Evolutionary conservation across 2,329 filamentous ascomycete species (phyloP), one percentile per base, ranked within the genome.

Genomic region (Pseudogymnoascus pannorum): DNA sequence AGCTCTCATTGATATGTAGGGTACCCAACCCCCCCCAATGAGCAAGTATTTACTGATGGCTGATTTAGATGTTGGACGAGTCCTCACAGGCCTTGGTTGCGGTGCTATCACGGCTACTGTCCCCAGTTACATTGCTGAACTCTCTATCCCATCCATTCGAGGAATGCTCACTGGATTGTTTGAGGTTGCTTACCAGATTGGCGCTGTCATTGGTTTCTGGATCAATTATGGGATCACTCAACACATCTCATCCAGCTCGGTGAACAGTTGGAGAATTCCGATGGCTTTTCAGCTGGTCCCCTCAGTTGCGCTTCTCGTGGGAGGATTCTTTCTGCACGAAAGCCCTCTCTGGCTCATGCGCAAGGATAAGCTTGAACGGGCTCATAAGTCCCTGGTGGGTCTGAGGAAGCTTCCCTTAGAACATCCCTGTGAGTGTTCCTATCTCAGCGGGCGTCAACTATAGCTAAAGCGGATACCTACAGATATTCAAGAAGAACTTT

Each of bases 321-420:
- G 85, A 57, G 86, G 86, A 62, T 75, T 84, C 65, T 68, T 86
- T 16, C 85, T 87, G 70, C 83, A 83, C 0, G 84, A 86, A 69
- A 77, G 72, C 26, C 73, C 74, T 38, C 72, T 79, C 66, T 87
- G 83, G 84, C 76, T 87, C 26, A 85, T 87, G 69, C 75, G 33
- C 22, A 24, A 64, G 75, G 1, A 74, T 72, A 57, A 59, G 14
- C 33, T 33, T 44, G 38, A 42, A 4, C 38, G 20, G 38, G 38
- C 38, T 42, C 38, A 42, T 18, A 42, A 42, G 18, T 42, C 38
- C 12, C n/a, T 42, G 18, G 18, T 42, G 1, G 18, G 12, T 12
- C 20, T 42, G 16, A 42, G 38, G 12, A 42, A 22, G 16, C 38
- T 42, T 4, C 38, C 38, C 20, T 20, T 42, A 18, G 38, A 42